Evolutionary conservation across 2,329 filamentous ascomycete genomes (phyloP), one percentile per base, ranked within the genome.

Genomic region (Dactylellina sp.): DNA sequence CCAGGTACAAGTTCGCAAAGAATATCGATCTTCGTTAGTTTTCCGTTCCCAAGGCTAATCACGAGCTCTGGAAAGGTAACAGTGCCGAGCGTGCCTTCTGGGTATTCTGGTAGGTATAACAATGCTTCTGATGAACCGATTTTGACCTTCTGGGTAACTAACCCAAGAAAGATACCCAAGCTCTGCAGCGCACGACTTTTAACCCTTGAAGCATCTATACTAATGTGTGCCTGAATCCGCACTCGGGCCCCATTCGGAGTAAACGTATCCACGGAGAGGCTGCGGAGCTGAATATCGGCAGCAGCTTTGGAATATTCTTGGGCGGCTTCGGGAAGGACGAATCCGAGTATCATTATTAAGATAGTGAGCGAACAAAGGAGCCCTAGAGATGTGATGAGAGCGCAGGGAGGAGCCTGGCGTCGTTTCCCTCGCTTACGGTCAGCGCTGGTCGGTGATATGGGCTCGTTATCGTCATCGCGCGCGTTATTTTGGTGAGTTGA

Each of bases 221-320:
- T 85, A 79, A 98, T 92, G 62, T 91, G 89, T 18, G 91, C 94
- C 79, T 93, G 89, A 50, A 99, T 85, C 75, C 92, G 89, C 32
- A 92, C 90, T 75, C 86, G 87, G 7, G 97, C 87, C 11, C 95
- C 94, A 70, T 89, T 85, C 6, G 87, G 80, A 0, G 92, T 97
- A 76, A 97, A 90, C 1, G 90, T 92, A 78, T 95, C 91, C 71
- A 99, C 88, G 1, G 93, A 92, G 18, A 99, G 82, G 77, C 89
- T 91, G 4, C 90, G 93, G 1, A 95, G 92, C 79, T 93, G 88
- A 76, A 99, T 87, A 16, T 94, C 88, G 22, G 89, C 85, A 1
- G 93, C 92, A 80, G 93, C 85, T 81, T 94, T 90, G 53, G 91
- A 91, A 81, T 99, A 99, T 79, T 92, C 87, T 81, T 96, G 88